Conservation (phyloP, 2,329 filamentous ascomycete species). For the Talaromyces albobiverticillius region DNA sequence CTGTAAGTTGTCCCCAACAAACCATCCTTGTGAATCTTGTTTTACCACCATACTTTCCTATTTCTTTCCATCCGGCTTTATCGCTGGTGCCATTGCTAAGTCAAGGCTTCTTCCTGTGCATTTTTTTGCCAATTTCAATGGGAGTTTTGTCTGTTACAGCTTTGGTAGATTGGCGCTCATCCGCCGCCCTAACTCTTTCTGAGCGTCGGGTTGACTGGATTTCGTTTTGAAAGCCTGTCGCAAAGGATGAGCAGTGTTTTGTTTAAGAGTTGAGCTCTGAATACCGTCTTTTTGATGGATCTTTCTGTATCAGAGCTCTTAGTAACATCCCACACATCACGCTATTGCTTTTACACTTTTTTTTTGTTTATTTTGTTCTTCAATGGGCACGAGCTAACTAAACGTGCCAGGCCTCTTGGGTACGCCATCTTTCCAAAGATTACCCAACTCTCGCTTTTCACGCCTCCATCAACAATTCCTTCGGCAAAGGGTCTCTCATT, state of each 20-base stretch:
- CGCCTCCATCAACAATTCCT: conserved; percentile 90
- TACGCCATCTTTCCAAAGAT: conserved; percentile 80
- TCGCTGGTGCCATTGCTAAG: conserved; percentile 66
- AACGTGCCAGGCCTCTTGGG: conserved; percentile 79
- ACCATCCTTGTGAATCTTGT: neutral
- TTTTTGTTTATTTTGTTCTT: conserved; percentile 4
- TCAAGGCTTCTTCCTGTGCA: conserved; percentile 73
- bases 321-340: conserved; percentile 94
- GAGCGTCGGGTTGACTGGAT: conserved; percentile 65
- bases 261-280: conserved; percentile 94
- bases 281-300: conserved; percentile 54
- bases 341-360: conserved; percentile 32
- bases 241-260: conserved; percentile 75
- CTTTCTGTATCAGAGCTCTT: conserved; percentile 80
- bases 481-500: conserved; percentile 93
- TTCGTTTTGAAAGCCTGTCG: conserved; percentile 87
- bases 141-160: conserved; percentile 94
- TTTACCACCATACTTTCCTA: conserved; percentile 10
- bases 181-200: conserved; percentile 65
- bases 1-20: conserved; percentile 66
- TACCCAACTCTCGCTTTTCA: conserved; percentile 95
- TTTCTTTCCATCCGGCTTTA: conserved; percentile 22
- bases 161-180: conserved; percentile 88
- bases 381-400: conserved; percentile 25
- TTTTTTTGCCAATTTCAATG: conserved; percentile 59